Evolutionary conservation across 2,329 filamentous ascomycete species (phyloP).

Genomic region (Aschersonia sp.): DNA sequence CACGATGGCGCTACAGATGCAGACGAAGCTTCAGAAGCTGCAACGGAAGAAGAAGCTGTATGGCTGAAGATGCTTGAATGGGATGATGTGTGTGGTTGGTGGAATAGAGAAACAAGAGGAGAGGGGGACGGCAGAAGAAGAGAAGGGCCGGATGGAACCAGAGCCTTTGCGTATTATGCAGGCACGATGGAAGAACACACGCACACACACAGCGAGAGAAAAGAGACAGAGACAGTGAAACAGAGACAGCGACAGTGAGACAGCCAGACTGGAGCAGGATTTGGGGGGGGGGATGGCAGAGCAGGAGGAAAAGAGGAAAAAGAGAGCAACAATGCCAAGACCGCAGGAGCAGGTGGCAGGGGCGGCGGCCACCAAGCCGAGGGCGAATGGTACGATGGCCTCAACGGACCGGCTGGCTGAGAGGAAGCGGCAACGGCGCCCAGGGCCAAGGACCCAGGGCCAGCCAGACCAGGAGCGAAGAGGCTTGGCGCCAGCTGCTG

Average conservation of each 20-base stretch:
- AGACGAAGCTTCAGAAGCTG: constrained; percentile 3
- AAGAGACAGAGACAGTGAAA: not conserved
- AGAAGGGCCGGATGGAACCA: constrained; percentile 1
- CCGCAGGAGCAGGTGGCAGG: too few relatives aligned
- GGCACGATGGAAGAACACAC: not conserved
- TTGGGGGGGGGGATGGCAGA: too few relatives aligned
- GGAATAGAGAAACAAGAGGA: constrained; percentile 2
- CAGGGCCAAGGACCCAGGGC: too few relatives aligned
- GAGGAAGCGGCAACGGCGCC: too few relatives aligned
- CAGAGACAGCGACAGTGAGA: too few relatives aligned
- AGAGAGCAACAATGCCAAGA: too few relatives aligned
- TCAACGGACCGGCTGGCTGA: too few relatives aligned
- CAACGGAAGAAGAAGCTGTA: not conserved
- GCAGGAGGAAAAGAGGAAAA: too few relatives aligned
- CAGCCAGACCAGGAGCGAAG: not conserved
- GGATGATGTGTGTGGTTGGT: constrained; percentile 3
- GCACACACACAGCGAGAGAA: not conserved
- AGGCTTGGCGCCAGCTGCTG: not conserved
- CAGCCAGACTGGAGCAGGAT: too few relatives aligned
- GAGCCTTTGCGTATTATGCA: not conserved
- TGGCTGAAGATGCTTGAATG: constrained; percentile 5
- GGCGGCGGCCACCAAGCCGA: too few relatives aligned
- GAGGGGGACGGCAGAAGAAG: not conserved
- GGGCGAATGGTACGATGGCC: too few relatives aligned
- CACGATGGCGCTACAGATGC: constrained; percentile 3